A percentile compares a stretch with the other conserved stretches of the same genome.
Evolutionary conservation across 192 early-diverging fungal species (phyloP).

Genomic region (Mortierella alpina): DNA sequence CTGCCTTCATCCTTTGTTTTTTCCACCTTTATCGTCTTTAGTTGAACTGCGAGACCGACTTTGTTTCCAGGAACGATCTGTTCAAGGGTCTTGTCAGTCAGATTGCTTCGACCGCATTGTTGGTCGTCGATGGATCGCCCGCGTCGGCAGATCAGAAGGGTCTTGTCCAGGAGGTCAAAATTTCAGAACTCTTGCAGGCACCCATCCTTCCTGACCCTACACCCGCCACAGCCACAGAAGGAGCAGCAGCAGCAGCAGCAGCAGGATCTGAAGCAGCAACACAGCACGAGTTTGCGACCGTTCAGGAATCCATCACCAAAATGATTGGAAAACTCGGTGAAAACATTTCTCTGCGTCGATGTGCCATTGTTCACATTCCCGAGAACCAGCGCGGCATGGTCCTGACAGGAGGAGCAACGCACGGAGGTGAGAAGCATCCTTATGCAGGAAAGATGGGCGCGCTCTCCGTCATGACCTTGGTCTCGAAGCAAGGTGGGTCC

Average conservation of each 20-base stretch:
- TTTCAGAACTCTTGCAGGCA: slow-evolving; percentile 53
- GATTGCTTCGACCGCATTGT: slow-evolving; percentile 66
- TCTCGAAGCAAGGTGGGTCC: slow-evolving; percentile 40
- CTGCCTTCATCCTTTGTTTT: neutral
- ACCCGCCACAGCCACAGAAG: slow-evolving; percentile 9
- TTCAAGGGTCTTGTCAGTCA: slow-evolving; percentile 80
- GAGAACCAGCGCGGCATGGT: slow-evolving; percentile 52
- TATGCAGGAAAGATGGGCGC: slow-evolving; percentile 84
- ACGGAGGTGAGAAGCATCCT: slow-evolving; percentile 69
- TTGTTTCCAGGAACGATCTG: slow-evolving; percentile 86
- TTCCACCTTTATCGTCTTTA: slow-evolving; percentile 54
- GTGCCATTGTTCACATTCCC: slow-evolving; percentile 53
- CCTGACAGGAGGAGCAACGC: slow-evolving; percentile 76
- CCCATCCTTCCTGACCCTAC: slow-evolving; percentile 67
- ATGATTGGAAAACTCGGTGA: slow-evolving; percentile 90
- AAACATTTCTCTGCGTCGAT: slow-evolving; percentile 86
- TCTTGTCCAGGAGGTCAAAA: slow-evolving; percentile 51
- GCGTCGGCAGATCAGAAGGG: slow-evolving; percentile 10
- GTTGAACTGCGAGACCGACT: slow-evolving; percentile 96
- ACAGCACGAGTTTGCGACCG: slow-evolving; percentile 50
- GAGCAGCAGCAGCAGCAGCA: slow-evolving; percentile 6
- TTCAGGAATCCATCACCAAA: slow-evolving; percentile 75
- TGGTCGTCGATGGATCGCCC: slow-evolving; percentile 45
- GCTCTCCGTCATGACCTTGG: slow-evolving; percentile 72
- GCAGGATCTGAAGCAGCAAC: slow-evolving; percentile 5